Base-by-base conservation (phyloP, 768 basidiomycete genomes). In the Lactarius sp. region DNA sequence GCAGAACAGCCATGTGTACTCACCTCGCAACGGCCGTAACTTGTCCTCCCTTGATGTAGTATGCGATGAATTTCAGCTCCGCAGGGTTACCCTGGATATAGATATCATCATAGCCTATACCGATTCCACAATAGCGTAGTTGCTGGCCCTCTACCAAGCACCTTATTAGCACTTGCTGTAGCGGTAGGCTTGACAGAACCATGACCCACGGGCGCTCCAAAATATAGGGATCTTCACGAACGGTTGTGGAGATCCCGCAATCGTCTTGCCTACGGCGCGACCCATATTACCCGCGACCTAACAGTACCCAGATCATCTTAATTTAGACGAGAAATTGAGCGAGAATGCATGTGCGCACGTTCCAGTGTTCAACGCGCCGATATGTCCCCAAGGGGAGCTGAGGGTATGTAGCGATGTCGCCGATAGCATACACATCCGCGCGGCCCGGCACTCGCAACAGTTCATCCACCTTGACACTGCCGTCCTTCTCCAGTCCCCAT, bases 291-390 rank as follows among this genome's bases (percentile, higher is more conserved):
- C 85, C 16, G 93, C 92, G 61, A 94, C 87, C 85, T 88, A 46
- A 59, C 41, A 9, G 13, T 58, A 56, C 16, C 31, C 51, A 34
- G 12, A 20, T n/a, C 47, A 46, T 12, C 18, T 31, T 46, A 16
- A 13, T 16, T 7, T 36, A n/a, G 13, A 62, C 16, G 22, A 55
- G 20, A 52, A 46, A 12, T 31, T 6, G 37, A 66, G 36, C 8
- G 14, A 51, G 34, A 52, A 52, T 27, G 27, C 2, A 14, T 31
- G 41, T 36, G 34, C 83, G 47, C 59, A 88, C 92, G 75, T 93
- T 93, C 92, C 94, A 96, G 74, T 96, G 94, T 74, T 96, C 93
- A 61, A 95, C 86, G 54, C 92, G 76, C 33, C 77, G 77, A 49
- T 75, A 72, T 50, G 77, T 79, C 14, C 86, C 85, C 7, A 76